Evolutionary conservation across 139 green algal species (phyloP).

Genomic region (Axilococcus clingmanii): DNA sequence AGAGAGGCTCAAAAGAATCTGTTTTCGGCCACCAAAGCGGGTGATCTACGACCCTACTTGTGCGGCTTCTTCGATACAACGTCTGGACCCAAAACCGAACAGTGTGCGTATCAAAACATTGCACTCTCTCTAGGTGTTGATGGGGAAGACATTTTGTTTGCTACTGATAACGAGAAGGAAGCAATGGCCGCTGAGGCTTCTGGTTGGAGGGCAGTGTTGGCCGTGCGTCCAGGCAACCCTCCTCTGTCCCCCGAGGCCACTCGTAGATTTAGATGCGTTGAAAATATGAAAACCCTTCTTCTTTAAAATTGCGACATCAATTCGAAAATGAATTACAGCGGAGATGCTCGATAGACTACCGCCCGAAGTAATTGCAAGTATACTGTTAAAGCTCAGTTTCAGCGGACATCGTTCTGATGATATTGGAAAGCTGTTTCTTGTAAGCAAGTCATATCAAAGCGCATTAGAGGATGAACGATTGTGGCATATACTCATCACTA

Average conservation of each 20-base stretch:
- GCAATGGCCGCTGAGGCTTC: conserved; percentile 64
- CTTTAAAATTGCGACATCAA: not conserved
- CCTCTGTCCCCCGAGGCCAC: conserved; percentile 26
- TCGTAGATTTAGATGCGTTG: not conserved
- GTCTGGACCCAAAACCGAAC: conserved; percentile 58
- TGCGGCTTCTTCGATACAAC: conserved; percentile 92
- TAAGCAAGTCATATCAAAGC: too few relatives aligned
- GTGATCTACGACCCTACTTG: conserved; percentile 79
- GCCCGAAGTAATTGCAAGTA: too few relatives aligned
- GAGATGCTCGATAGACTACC: too few relatives aligned
- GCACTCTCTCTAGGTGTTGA: conserved; percentile 63
- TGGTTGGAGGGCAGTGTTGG: conserved; percentile 68
- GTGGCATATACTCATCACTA: too few relatives aligned
- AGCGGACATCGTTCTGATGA: too few relatives aligned
- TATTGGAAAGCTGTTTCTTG: too few relatives aligned
- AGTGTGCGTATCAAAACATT: conserved; percentile 74
- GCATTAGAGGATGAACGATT: too few relatives aligned
- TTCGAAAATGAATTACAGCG: too few relatives aligned
- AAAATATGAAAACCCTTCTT: not conserved
- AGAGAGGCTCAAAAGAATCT: conserved; percentile 51
- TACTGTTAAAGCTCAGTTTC: too few relatives aligned
- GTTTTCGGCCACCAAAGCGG: conserved; percentile 48
- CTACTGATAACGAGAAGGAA: conserved; percentile 75
- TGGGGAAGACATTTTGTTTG: conserved; percentile 67
- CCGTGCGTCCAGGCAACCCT: conserved; percentile 68